Evolutionary conservation across 139 green algal species (phyloP).

Genomic region (Tetradesmus obliquus): DNA sequence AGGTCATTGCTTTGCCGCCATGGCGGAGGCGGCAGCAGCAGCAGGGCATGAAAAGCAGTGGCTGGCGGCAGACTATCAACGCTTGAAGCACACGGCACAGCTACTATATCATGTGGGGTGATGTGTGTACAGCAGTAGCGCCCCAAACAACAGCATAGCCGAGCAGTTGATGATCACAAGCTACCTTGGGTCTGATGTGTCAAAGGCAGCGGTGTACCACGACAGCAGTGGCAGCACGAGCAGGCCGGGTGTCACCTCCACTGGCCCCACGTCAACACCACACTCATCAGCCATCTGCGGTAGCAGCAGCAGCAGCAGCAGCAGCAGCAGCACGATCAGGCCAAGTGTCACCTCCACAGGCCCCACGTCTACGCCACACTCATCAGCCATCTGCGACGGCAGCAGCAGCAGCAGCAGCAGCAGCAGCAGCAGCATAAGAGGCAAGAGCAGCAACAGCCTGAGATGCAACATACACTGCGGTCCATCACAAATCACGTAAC

Average conservation of each 20-base stretch:
- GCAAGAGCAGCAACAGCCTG: not conserved
- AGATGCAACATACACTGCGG: not conserved
- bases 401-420: not conserved
- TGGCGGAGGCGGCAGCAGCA: no score
- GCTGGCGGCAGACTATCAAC: no score
- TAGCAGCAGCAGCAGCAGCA: slow-evolving; percentile 42
- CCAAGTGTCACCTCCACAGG: slow-evolving; percentile 19
- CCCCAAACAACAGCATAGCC: not conserved
- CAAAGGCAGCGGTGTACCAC: slow-evolving; percentile 50
- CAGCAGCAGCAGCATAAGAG: not conserved
- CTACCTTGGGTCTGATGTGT: slow-evolving; percentile 43
- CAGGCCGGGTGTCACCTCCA: slow-evolving; percentile 30
- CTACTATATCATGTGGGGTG: not conserved
- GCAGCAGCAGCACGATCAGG: not conserved
- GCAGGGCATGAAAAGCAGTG: no score
- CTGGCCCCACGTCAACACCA: slow-evolving; percentile 48
- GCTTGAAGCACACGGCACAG: no score
- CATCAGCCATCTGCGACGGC: slow-evolving; percentile 39
- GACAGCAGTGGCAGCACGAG: slow-evolving; percentile 50
- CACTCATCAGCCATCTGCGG: slow-evolving; percentile 31
- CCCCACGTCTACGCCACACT: slow-evolving; percentile 45
- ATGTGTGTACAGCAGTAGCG: not conserved
- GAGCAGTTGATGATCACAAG: not conserved
- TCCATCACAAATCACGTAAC: not conserved
- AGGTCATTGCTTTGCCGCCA: no score